Base-by-base conservation (phyloP, 805 yeast species). In the Myxozyma geophila region DNA sequence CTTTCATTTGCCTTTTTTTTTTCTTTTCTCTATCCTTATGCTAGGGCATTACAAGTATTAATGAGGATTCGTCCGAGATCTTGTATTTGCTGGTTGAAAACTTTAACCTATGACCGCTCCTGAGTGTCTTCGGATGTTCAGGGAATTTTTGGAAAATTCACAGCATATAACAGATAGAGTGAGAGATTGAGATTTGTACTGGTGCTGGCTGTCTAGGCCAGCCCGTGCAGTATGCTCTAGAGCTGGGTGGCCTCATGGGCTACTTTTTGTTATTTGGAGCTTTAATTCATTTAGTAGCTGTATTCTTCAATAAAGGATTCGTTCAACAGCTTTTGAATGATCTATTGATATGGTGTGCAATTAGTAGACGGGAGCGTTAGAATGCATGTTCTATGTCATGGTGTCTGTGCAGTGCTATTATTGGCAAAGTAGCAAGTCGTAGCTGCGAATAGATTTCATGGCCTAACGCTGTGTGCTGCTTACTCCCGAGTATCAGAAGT, bases 1-100 rank as follows among this genome's bases (percentile, higher is more conserved):
- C 23, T 53, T 53, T 28, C 21, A 39, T 2, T 35, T 39, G 15
- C 15, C 17, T 53, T 53, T 41, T 53, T 35, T 28, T 33, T 28
- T 40, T 76, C 69, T 40, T 67, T 70, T 80, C 82, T 77, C 78
- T 82, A 90, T 92, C 98, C 88, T 93, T 93, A 91, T 93, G 98
- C 99, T 89, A 88, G 99, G 98, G 98, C 97, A 93, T 92, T 93
- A 95, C 98, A 97, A 96, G 96, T 91, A 92, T 93, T 98, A 92
- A 97, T 93, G 99, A 93, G 98, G 99, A 95, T 92, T 92, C 97
- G 97, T 95, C 99, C 98, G 99, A 93, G 99, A 92, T 92, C 96
- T 96, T 93, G 98, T 95, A 90, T 93, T 93, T 93, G 99, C 99
- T 93, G 96, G 98, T 93, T 95, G 98, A 95, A 93, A 95, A 90